A percentile compares a stretch with the other conserved stretches of the same genome.
Evolutionary conservation across 179 eudicot species (phyloP).

Genomic region (Silene vulgaris): DNA sequence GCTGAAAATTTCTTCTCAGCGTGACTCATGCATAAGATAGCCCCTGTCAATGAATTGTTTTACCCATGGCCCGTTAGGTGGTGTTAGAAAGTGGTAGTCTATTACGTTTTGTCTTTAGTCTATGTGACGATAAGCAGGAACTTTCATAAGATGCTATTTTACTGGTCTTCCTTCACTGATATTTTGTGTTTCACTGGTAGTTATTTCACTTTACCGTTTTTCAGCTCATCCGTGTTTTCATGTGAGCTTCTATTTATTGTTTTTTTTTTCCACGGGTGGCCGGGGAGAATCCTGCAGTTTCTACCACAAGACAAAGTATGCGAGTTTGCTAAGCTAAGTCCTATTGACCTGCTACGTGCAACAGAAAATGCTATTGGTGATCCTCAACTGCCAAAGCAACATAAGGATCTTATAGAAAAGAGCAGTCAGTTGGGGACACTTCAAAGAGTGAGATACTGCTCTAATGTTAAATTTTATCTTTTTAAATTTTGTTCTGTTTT

Average conservation of each 20-base stretch:
- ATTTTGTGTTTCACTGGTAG: not conserved
- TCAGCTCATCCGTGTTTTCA: slow-evolving; percentile 1
- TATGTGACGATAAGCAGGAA: not conserved
- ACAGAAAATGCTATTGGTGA: slow-evolving; percentile 98
- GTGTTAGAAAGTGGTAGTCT: not conserved
- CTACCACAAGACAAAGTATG: slow-evolving; percentile 98
- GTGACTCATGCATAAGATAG: slow-evolving; percentile 4
- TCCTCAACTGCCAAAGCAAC: slow-evolving; percentile 82
- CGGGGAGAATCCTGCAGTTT: slow-evolving; percentile 42
- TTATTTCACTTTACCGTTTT: not conserved
- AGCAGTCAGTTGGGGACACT: slow-evolving; percentile 63
- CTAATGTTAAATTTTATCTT: slow-evolving; percentile 6
- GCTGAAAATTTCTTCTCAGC: not conserved
- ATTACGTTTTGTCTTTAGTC: not conserved
- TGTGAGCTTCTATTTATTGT: not conserved
- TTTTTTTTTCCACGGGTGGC: not conserved
- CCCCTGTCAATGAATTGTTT: not conserved
- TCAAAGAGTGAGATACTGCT: slow-evolving; percentile 49
- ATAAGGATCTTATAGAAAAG: slow-evolving; percentile 64
- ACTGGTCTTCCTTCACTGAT: slow-evolving; percentile 11
- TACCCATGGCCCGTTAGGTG: not conserved
- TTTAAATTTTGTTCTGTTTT: not conserved
- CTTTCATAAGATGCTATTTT: not conserved
- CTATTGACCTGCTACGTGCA: slow-evolving; percentile 83
- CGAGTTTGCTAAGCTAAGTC: slow-evolving; percentile 95